Conservation (phyloP, 441 rosid genomes). For the Flueggea neowawraea region DNA sequence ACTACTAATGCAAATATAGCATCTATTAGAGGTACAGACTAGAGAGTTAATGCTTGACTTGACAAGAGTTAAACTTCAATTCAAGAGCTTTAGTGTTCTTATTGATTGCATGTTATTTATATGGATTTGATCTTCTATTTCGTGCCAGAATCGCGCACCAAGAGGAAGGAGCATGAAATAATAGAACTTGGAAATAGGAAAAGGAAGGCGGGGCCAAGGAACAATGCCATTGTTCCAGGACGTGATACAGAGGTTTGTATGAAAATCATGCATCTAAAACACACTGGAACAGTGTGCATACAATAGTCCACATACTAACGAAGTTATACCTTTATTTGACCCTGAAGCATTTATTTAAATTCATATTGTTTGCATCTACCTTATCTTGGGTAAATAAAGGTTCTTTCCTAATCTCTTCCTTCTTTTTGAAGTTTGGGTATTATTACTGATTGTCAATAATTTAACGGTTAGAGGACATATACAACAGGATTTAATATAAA, state of each 20-base stretch:
- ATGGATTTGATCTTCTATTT: conserved; percentile 13
- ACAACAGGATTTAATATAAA: no score
- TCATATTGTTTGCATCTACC: no score
- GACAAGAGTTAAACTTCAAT: not conserved
- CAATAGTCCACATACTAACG: no score
- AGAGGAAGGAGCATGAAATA: conserved; percentile 60
- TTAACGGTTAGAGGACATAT: no score
- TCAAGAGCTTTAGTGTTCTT: not conserved
- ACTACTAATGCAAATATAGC: conserved; percentile 25
- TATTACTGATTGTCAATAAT: no score
- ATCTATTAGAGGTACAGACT: conserved; percentile 31
- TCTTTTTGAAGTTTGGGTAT: no score
- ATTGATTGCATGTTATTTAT: not conserved
- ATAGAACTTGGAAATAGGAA: conserved; percentile 32
- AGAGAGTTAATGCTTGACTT: not conserved
- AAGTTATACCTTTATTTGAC: no score
- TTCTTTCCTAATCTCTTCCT: no score
- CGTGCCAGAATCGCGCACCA: conserved; percentile 33
- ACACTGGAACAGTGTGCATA: not conserved
- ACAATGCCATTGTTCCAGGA: conserved; percentile 11
- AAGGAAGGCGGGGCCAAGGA: conserved; percentile 27
- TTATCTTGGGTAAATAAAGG: no score
- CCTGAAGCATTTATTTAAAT: no score
- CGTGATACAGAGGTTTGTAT: conserved; percentile 29
- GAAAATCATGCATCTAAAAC: conserved; percentile 5